Conservation (phyloP, 306 rosid species). For the Malus fusca region DNA sequence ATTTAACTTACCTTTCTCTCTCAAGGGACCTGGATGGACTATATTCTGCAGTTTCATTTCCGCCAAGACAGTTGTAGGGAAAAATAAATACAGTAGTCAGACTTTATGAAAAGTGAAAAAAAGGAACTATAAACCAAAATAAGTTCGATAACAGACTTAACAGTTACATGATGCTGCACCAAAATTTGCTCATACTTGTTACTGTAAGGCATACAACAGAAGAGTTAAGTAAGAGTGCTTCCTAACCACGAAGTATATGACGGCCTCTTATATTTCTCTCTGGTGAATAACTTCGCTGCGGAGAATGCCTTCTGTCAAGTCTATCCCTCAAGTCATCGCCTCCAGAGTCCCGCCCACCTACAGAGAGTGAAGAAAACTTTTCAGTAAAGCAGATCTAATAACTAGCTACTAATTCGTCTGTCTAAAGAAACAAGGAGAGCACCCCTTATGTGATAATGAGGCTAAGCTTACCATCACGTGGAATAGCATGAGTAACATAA, state of each 20-base stretch:
- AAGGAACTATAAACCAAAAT: not conserved
- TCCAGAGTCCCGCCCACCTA: constrained; percentile 63
- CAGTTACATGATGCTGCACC: not conserved
- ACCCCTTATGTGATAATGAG: constrained; percentile 23
- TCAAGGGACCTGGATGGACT: constrained; percentile 62
- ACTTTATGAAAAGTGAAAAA: not conserved
- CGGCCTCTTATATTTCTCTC: constrained; percentile 57
- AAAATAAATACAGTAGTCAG: not conserved
- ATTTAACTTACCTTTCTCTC: constrained; percentile 43
- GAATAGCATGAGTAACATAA: constrained; percentile 71
- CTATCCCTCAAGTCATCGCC: constrained; percentile 75
- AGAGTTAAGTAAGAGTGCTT: constrained; percentile 14
- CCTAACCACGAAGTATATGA: constrained; percentile 49
- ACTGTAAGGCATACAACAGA: constrained; percentile 15
- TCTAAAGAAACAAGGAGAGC: constrained; percentile 7
- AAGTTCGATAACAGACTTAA: not conserved
- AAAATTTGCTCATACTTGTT: not conserved
- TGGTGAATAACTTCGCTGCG: constrained; percentile 55
- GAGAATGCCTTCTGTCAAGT: constrained; percentile 63
- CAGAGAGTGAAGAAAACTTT: constrained; percentile 27
- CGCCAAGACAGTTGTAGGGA: constrained; percentile 5
- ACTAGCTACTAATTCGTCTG: constrained; percentile 8
- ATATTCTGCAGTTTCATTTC: constrained; percentile 49
- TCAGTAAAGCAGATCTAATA: constrained; percentile 9
- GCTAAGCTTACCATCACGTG: constrained; percentile 68